Evolutionary conservation across 352 stramenopile genomes (phyloP), one percentile per base, ranked within the genome.

Genomic region (Pythium sukuiense): DNA sequence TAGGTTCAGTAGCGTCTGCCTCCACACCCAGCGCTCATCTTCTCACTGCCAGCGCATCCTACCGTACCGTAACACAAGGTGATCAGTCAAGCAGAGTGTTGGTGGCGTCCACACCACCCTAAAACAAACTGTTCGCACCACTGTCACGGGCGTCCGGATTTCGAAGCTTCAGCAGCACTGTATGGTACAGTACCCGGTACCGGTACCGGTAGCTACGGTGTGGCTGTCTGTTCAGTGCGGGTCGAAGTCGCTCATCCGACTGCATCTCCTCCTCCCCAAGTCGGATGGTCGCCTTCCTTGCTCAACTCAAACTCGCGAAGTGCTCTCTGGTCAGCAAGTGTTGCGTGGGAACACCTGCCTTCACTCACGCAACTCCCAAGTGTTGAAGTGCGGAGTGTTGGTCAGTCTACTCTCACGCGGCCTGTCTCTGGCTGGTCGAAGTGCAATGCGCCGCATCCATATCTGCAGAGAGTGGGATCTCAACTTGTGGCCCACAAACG

Each of bases 381-480:
- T 18, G 41, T 57, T 57, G 50, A 59, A 59, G 29, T 18, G 32
- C 18, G 24, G 49, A 63, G 32, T 35, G 57, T 37, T 55, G 57
- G 30, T 56, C 29, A 30, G 29, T 43, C 59, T 18, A 6, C 55
- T 64, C 43, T 65, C 30, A 41, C 54, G 13, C n/a, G 33, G 39
- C 53, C 61, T 50, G 52, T 60, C 39, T 69, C 20, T 66, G 55
- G 56, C 64, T 35, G 49, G 18, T 32, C 27, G 46, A 65, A 65
- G 56, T 59, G 18, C 52, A 64, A 56, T 30, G 13, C 39, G 61
- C 37, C 52, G 41, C 61, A 69, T 69, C 62, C 55, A 30, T 69
- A 55, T 59, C 46, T 63, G 59, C 58, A 66, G 58, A 63, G 58
- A 61, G 65, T 71, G 65, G 65, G 58, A 71, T 67, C 41, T 71